Conservation (phyloP, 352 stramenopile species). For the Pythium diclinum region DNA sequence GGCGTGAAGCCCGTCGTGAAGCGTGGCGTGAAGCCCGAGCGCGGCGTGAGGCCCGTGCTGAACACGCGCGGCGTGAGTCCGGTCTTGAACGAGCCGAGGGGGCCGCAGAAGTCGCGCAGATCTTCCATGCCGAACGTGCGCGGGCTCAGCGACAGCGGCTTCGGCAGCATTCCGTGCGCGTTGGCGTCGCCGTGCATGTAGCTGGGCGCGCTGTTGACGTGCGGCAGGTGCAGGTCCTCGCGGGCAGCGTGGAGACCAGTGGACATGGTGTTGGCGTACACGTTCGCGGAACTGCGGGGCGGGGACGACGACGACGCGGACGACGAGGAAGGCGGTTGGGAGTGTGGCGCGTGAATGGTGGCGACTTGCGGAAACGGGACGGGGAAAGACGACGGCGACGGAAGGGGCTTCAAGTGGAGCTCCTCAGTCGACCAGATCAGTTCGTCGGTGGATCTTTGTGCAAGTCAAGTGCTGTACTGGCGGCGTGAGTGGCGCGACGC, state of each 20-base stretch:
- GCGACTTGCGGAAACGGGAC: background rate
- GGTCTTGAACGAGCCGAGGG: slow-evolving; percentile 80
- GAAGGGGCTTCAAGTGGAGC: background rate
- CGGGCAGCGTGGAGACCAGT: slow-evolving; percentile 70
- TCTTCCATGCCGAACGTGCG: slow-evolving; percentile 85
- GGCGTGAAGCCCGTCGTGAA: slow-evolving; percentile 80
- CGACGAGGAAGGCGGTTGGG: background rate
- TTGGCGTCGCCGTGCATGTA: slow-evolving; percentile 39
- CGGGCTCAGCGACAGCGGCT: slow-evolving; percentile 73
- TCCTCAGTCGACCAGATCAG: background rate
- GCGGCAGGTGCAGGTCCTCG: slow-evolving; percentile 64
- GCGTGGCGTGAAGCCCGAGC: slow-evolving; percentile 77
- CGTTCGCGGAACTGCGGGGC: background rate
- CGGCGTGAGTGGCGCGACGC: slow-evolving; percentile 13
- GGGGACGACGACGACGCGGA: background rate
- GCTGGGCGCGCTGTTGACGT: slow-evolving; percentile 27
- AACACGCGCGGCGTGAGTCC: slow-evolving; percentile 78
- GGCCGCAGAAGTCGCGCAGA: slow-evolving; percentile 76
- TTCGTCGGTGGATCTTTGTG: slow-evolving; percentile 4
- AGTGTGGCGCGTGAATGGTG: slow-evolving; percentile 20
- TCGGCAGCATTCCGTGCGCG: slow-evolving; percentile 38
- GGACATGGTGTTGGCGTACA: slow-evolving; percentile 41
- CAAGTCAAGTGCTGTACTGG: background rate
- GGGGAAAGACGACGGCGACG: slow-evolving; percentile 2
- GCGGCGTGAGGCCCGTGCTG: slow-evolving; percentile 73